A percentile compares a stretch with the other conserved stretches of the same genome.
These are phyloP conservation scores for Bruguiera gymnorhiza DNA, from an alignment of 345 rosid species.

Conservation along the genomic window DNA sequence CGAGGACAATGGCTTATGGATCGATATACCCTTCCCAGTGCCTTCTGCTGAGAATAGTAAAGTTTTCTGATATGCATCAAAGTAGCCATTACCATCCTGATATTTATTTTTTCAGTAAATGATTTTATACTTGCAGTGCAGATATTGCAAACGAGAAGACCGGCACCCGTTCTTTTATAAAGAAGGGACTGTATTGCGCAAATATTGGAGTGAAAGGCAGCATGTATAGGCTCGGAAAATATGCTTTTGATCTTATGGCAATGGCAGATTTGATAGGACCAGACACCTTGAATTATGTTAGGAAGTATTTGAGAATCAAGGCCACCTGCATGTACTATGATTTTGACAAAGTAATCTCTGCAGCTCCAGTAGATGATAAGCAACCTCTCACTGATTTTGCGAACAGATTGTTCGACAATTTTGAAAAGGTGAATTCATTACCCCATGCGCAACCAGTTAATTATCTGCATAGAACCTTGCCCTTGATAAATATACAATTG, in stretches of 20 bases:
- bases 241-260: constrained; percentile 76
- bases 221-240: constrained; percentile 58
- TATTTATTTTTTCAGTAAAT: constrained; percentile 2
- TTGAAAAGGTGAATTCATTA: constrained; percentile 54
- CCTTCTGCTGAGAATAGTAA: constrained; percentile 70
- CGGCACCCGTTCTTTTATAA: constrained; percentile 58
- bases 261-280: constrained; percentile 82
- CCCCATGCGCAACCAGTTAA: not conserved
- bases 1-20: constrained; percentile 67
- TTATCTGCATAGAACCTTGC: no score
- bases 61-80: constrained; percentile 19
- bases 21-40: constrained; percentile 52
- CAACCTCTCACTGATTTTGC: constrained; percentile 71
- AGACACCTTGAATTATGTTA: constrained; percentile 68
- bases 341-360: constrained; percentile 77
- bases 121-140: constrained; percentile 12
- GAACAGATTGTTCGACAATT: constrained; percentile 71
- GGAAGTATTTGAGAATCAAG: constrained; percentile 73
- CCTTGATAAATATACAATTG: not conserved
- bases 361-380: constrained; percentile 52
- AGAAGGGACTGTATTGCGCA: constrained; percentile 61
- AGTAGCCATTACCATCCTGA: not conserved
- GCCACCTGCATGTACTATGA: constrained; percentile 72
- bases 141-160: constrained; percentile 70
- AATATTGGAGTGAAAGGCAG: constrained; percentile 59